phyloP scores from a whole-genome alignment of 2,329 filamentous ascomycete species.

The Diaporthe velutina region DNA sequence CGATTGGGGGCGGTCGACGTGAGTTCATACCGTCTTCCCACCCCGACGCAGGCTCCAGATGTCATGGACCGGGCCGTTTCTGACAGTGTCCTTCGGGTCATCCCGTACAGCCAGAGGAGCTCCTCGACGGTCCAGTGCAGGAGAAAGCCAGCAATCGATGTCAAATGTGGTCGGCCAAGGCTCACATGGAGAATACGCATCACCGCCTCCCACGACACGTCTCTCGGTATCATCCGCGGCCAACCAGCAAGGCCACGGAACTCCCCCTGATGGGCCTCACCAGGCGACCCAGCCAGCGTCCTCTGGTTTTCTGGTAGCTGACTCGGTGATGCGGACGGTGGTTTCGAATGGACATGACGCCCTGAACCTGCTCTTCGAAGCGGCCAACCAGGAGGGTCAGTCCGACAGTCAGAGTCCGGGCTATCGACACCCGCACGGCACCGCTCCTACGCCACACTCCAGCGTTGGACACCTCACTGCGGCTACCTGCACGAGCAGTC shows the following conservation, averaged over 20 bases:
- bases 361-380: not conserved
- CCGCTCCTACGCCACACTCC: not conserved
- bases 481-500: not conserved
- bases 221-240: not conserved
- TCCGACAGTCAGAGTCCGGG: not conserved
- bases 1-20: not conserved
- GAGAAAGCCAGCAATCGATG: not conserved
- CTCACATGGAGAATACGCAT: not conserved
- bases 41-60: no score
- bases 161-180: not conserved
- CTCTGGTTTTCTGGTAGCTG: not conserved
- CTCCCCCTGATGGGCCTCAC: not conserved
- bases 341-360: not conserved
- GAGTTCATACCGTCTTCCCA: not conserved
- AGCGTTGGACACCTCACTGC: not conserved
- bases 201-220: not conserved
- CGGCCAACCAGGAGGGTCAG: not conserved
- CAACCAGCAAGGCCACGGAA: not conserved
- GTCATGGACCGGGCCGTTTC: not conserved
- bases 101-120: not conserved
- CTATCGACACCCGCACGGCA: no score
- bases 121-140: not conserved
- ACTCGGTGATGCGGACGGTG: constrained; percentile 8
- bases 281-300: not conserved
- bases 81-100: not conserved